phyloP scores from a whole-genome alignment of 768 basidiomycete genomes.

The Termitomyces sp. region DNA sequence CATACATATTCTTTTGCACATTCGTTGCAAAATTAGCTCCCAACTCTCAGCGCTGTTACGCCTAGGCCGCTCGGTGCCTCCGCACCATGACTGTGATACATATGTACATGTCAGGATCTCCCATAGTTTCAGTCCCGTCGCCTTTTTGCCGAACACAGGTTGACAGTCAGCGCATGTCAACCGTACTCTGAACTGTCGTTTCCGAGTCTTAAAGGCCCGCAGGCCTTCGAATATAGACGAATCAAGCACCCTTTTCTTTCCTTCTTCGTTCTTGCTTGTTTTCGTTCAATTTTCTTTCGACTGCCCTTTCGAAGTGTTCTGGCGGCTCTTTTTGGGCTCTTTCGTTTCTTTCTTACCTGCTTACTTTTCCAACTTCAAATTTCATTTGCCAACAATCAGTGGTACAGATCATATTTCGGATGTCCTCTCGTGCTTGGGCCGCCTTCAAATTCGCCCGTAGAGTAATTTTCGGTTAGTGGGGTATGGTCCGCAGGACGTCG shows the following conservation, averaged over 20 bases:
- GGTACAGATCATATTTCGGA: conserved; percentile 13
- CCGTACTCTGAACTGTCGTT: neutral
- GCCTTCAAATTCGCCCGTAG: conserved; percentile 30
- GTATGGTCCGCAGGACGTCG: neutral
- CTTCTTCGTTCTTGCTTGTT: conserved; percentile 18
- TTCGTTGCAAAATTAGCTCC: neutral
- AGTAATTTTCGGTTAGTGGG: conserved; percentile 28
- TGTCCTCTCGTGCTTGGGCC: conserved; percentile 24
- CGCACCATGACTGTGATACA: neutral
- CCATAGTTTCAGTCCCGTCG: neutral
- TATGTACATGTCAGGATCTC: neutral
- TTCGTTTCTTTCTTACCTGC: conserved; percentile 17
- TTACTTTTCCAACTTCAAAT: neutral
- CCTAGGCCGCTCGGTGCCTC: neutral
- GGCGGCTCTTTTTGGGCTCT: conserved; percentile 22
- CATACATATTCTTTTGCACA: neutral
- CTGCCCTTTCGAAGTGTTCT: conserved; percentile 23
- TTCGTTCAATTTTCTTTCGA: conserved; percentile 5
- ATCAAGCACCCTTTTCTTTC: neutral
- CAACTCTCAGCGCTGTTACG: neutral
- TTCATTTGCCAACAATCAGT: conserved; percentile 9
- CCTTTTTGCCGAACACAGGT: neutral
- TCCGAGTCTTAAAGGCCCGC: neutral
- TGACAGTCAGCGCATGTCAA: conserved; percentile 5
- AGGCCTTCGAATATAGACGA: neutral